Evolutionary conservation across 2,329 filamentous ascomycete species (phyloP), one percentile per base, ranked within the genome.

Genomic region (Ceratocystis colombiana): DNA sequence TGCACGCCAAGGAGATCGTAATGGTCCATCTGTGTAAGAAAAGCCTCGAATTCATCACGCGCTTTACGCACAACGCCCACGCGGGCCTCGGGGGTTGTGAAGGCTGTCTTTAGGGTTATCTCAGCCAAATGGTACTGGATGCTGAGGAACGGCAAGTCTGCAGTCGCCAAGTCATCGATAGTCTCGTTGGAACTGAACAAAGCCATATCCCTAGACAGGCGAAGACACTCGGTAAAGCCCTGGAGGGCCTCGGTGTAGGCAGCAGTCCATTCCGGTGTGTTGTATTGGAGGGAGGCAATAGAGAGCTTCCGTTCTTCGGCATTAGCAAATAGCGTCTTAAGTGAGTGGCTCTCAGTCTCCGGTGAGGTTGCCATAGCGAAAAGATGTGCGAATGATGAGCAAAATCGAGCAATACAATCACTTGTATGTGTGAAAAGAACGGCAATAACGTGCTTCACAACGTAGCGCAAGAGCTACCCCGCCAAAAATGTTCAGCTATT

Each of bases 181-280:
- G 84, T 82, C 75, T 99, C 94, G 76, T 99, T 99, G 45, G 86
- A 81, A 71, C 90, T 96, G 81, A 97, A 97, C 64, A 99, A 79
- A 0, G 89, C 87, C 30, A 94, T 79, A 68, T 84, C 81, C 70
- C 84, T 79, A 69, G 89, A 84, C 66, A 89, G 83, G 68, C 83
- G 79, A 67, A 88, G 79, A 74, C 89, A 92, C 74, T 88, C 80
- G 72, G 88, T 80, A 76, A 96, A 93, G 64, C 85, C 82, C 69
- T 82, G 76, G 71, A 96, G 84, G 50, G 89, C 84, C 48, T 80
- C 76, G 68, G 79, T 78, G 70, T 96, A 81, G 71, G 85, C 84
- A 70, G 87, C 81, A 73, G 84, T 84, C 76, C 88, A 93, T 66
- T 79, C 75, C 44, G 84, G 78, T 28, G 84, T 85, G 70, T 83